Evolutionary conservation across 805 yeast species (phyloP), one percentile per base, ranked within the genome.

Genomic region (Kuraishia piskuri): DNA sequence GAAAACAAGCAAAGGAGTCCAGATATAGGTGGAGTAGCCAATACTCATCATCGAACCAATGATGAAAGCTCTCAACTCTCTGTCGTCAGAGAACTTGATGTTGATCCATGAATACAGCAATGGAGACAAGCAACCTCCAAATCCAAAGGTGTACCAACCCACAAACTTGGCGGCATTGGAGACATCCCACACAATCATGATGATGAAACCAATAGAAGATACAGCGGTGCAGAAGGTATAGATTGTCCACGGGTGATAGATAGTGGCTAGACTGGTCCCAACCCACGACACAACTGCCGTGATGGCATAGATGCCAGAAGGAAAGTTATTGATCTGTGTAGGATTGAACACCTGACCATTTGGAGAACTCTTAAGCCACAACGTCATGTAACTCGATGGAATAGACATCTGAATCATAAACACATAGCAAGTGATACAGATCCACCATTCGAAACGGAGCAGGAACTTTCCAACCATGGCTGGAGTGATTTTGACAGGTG

Each of bases 391-490:
- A 21, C 49, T 22, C 7, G 49, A 22, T 0, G 80, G 70, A 20
- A 79, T 78, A 51, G 72, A 77, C 56, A 72, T 71, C 49, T 74
- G 53, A 22, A 59, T 12, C 23, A 79, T 79, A 59, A 76, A 76
- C n/a, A 74, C 71, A 50, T 61, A 72, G 23, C 73, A 65, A 62
- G 77, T 81, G 24, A 22, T n/a, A n/a, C 49, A 47, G 10, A 47
- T n/a, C 82, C 82, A 77, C 4, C 79, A 73, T 52, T 58, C 67
- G 64, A 76, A 76, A 57, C 72, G 73, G 1, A 69, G 52, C 51
- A 69, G 73, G 55, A 75, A 67, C 55, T 71, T 73, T 31, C 68
- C 69, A 59, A 73, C 61, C 3, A 70, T 67, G 52, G 74, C 75
- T 56, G 73, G 65, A 56, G 68, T 75, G 19, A 76, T 75, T 20